Evolutionary conservation across 306 rosid genomes (phyloP).

Genomic region (Vicia villosa): DNA sequence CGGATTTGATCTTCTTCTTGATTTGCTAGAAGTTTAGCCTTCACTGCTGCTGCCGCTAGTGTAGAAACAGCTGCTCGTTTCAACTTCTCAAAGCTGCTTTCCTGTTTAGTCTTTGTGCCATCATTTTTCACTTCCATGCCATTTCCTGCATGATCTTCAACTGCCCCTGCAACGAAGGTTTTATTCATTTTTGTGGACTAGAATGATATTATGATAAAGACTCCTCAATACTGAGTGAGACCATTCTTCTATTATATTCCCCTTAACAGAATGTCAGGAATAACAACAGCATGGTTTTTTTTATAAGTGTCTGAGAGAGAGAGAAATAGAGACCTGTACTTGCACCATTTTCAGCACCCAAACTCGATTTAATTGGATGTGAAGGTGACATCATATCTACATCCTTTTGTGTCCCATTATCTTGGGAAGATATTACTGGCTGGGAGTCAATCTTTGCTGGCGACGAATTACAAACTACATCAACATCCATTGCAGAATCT

Average conservation of each 20-base stretch:
- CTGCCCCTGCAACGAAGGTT: conserved; percentile 45
- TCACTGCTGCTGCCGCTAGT: conserved; percentile 82
- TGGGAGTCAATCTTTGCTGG: conserved; percentile 36
- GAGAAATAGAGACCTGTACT: conserved; percentile 45
- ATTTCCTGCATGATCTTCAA: conserved; percentile 50
- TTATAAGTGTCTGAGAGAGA: background rate
- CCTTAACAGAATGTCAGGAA: conserved; percentile 14
- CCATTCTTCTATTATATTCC: conserved; percentile 9
- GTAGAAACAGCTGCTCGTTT: conserved; percentile 81
- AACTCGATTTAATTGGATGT: conserved; percentile 46
- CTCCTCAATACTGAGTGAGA: conserved; percentile 5
- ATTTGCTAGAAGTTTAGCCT: conserved; percentile 83
- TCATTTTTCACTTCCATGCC: conserved; percentile 42
- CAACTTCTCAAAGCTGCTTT: conserved; percentile 56
- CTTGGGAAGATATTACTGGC: conserved; percentile 41
- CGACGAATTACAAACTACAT: conserved; percentile 46
- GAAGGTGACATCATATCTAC: conserved; percentile 42
- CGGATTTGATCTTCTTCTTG: conserved; percentile 88
- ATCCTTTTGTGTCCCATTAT: conserved; percentile 41
- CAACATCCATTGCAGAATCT: conserved; percentile 51
- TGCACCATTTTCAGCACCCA: conserved; percentile 49
- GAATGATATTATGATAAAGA: conserved; percentile 6
- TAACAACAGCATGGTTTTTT: conserved; percentile 15
- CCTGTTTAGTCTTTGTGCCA: conserved; percentile 39
- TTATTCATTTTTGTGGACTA: conserved; percentile 12